Evolutionary conservation across 148 eudicot genomes (phyloP), one percentile per base, ranked within the genome.

Genomic region (Arctostaphylos glauca): DNA sequence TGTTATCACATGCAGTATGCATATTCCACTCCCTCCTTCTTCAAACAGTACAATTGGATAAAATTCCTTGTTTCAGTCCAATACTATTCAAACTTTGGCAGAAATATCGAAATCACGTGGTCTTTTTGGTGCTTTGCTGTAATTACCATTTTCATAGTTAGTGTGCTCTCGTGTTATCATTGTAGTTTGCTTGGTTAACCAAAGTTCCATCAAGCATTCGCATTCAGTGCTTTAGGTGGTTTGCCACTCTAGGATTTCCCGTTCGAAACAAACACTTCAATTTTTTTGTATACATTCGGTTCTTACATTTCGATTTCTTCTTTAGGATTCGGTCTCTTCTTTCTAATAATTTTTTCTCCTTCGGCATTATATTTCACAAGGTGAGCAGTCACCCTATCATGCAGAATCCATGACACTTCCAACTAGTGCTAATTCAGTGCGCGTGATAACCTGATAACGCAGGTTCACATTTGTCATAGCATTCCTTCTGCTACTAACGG

Each of bases 401-500:
- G 6, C 15, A 12, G 71, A 66, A 31, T 66, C 18, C 55, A 12
- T 31, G 7, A 25, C 66, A 25, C 66, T 49, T 70, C 46, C n/a
- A 54, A 18, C 43, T 80, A 18, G 31, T 10, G 23, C 54, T 13
- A 52, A 49, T 38, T 19, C 47, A 74, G 68, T 67, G 76, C 23
- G 16, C 71, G 4, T 25, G 71, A 12, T 12, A 64, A 64, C 70
- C 71, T 66, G 43, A 25, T 66, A 31, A 25, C 31, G 71, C 92
- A 94, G 98, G 98, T 90, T 90, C 85, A 88, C 94, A 21, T 96
- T 92, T 85, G 93, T 93, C 5, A 74, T 93, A 72, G 95, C 98
- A 14, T 93, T 93, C 85, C 93, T 94, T 76, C 90, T 96, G 68
- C 87, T 94, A 80, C 84, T 94, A 5, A 91, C 91, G 12, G 99